Evolutionary conservation across 225 moss, liverwort and hornwort genomes (phyloP).

Genomic region (Lunularia cruciata): DNA sequence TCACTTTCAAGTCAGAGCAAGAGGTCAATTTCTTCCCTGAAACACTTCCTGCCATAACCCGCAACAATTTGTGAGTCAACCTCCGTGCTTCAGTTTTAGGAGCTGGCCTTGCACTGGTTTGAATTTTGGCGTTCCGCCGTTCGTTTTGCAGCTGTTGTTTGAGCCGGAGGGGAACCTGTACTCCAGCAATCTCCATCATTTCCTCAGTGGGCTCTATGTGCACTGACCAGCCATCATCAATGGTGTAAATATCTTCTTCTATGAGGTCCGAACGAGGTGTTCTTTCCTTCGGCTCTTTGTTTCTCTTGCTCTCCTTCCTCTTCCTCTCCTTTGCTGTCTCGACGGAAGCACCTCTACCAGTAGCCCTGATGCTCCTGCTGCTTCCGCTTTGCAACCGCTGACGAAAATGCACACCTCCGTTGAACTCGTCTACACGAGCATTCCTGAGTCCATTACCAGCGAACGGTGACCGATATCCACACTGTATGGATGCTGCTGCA

Average conservation of each 20-base stretch:
- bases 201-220: conserved; percentile 36
- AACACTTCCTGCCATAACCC: conserved; percentile 85
- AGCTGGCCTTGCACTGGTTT: neutral
- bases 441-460: no score
- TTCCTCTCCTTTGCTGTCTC: neutral
- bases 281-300: conserved; percentile 11
- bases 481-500: no score
- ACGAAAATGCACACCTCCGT: no score
- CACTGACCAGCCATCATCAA: conserved; percentile 48
- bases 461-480: no score
- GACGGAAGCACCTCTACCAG: conserved; percentile 2
- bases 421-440: no score
- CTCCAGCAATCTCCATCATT: conserved; percentile 79
- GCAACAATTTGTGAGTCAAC: conserved; percentile 84
- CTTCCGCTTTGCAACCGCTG: no score
- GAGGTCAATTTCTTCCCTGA: conserved; percentile 85
- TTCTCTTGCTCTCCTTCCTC: conserved; percentile 7
- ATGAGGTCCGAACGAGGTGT: conserved; percentile 17
- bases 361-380: no score
- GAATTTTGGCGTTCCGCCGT: neutral
- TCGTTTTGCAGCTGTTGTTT: conserved; percentile 73
- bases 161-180: conserved; percentile 77
- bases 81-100: conserved; percentile 49
- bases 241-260: conserved; percentile 46
- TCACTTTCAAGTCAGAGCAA: conserved; percentile 76